Percentiles rank a stretch among this genome's conserved stretches.
These are phyloP conservation scores for Pyrenophora graminea DNA, from an alignment of 2,329 filamentous ascomycete genomes.

Conservation along the genomic window DNA sequence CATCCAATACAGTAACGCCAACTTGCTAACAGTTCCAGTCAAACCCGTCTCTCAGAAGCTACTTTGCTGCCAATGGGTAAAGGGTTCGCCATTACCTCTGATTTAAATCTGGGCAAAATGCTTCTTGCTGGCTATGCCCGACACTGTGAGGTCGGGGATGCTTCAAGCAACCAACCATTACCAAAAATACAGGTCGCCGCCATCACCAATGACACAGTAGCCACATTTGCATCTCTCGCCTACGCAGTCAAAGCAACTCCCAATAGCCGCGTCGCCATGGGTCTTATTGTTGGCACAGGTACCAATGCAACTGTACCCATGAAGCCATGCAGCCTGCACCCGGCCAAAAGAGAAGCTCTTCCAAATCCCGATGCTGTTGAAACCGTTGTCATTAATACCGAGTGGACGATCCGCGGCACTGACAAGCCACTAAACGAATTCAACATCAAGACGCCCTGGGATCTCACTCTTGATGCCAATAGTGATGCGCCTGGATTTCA, in stretches of 20 bases:
- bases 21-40: conserved; percentile 41
- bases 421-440: conserved; percentile 67
- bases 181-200: conserved; percentile 72
- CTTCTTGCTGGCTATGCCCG: conserved; percentile 63
- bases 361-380: conserved; percentile 50
- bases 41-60: conserved; percentile 65
- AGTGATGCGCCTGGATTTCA: conserved; percentile 77
- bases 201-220: conserved; percentile 81
- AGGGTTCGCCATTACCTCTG: conserved; percentile 66
- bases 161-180: conserved; percentile 31
- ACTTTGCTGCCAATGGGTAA: conserved; percentile 72
- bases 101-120: conserved; percentile 64
- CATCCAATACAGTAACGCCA: background rate
- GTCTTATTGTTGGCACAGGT: conserved; percentile 79
- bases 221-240: conserved; percentile 76
- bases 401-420: conserved; percentile 80
- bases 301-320: conserved; percentile 81
- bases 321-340: conserved; percentile 64
- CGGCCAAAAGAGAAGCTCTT: conserved; percentile 59
- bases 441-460: conserved; percentile 71
- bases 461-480: conserved; percentile 66
- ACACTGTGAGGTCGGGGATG: conserved; percentile 52
- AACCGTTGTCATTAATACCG: conserved; percentile 79
- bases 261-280: conserved; percentile 72
- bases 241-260: conserved; percentile 67